Conservation (phyloP, 2,329 filamentous ascomycete species). For the Fonsecaea multimorphosa region DNA sequence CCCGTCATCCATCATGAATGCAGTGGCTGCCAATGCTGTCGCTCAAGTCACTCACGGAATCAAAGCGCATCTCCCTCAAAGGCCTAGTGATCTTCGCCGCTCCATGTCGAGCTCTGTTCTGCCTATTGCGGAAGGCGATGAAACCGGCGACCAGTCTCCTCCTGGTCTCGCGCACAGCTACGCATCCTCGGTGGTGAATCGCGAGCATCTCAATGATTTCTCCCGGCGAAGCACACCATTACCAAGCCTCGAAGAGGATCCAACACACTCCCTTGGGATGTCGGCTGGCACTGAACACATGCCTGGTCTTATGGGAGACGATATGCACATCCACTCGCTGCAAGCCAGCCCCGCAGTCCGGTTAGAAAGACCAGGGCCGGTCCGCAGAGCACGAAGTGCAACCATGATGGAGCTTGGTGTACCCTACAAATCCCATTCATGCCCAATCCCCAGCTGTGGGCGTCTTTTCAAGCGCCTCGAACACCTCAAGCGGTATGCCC, state of each 20-base stretch:
- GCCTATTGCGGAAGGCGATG: constrained; percentile 79
- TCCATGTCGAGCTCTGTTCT: constrained; percentile 89
- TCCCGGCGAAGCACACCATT: constrained; percentile 92
- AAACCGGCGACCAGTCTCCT: constrained; percentile 78
- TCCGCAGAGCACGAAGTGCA: constrained; percentile 88
- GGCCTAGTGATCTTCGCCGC: constrained; percentile 86
- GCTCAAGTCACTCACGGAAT: constrained; percentile 53
- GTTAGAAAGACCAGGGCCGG: constrained; percentile 71
- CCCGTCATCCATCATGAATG: constrained; percentile 76
- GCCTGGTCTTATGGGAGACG: constrained; percentile 66
- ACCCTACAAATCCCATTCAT: constrained; percentile 96
- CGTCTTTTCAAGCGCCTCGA: constrained; percentile 98
- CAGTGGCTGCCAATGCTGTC: constrained; percentile 63
- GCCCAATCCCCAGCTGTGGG: constrained; percentile 97
- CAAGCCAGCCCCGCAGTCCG: constrained; percentile 65
- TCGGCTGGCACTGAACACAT: constrained; percentile 72
- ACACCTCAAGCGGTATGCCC: constrained; percentile 93
- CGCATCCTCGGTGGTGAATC: constrained; percentile 72
- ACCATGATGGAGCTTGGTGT: constrained; percentile 96
- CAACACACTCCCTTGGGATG: constrained; percentile 71
- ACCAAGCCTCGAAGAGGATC: constrained; percentile 81
- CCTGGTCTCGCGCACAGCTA: constrained; percentile 76
- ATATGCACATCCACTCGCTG: constrained; percentile 61
- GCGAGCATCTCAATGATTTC: constrained; percentile 77
- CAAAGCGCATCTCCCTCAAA: constrained; percentile 67